Evolutionary conservation across 768 basidiomycete genomes (phyloP), one percentile per base, ranked within the genome.

Genomic region (Termitomyces sp.): DNA sequence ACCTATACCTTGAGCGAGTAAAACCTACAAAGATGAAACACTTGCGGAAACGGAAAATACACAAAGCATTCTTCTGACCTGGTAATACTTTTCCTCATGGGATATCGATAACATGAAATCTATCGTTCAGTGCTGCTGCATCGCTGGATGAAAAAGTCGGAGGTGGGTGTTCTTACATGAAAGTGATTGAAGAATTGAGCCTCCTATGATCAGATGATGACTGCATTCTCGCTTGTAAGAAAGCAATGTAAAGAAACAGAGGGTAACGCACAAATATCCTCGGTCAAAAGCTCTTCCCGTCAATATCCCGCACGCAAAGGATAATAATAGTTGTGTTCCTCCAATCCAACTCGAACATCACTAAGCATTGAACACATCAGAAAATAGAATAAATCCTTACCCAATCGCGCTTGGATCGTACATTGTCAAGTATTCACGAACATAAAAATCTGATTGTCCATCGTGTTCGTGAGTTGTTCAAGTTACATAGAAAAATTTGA

Each of bases 271-370:
- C 68, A 70, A 67, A 43, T 68, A 66, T 9, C 68, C 68, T 21
- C 60, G 60, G 42, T 70, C 67, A 34, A 65, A 68, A 24, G 66
- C 60, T 28, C 62, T 59, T n/a, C 68, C 68, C 3, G 63, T 54
- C 11, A 67, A 5, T 12, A 70, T 57, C 0, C 68, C 66, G 38
- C 55, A 53, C 15, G 59, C 30, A 21, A 67, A 64, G 11, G 62
- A 54, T n/a, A 70, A 41, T 42, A 67, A 78, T 17, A 79, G 70
- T 58, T 85, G 81, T 0, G 71, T 63, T 3, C 81, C 79, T 7
- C 82, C 83, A 40, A 84, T 76, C 75, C 75, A 76, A 28, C 74
- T 76, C 35, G 26, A 14, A 11, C 2, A 40, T n/a, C 17, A n/a
- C 11, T 46, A 14, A 54, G 12, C n/a, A 32, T 6, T 4, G 19